A percentile compares a stretch with the other conserved stretches of the same genome.
Evolutionary conservation across 2,329 filamentous ascomycete genomes (phyloP).

Genomic region (Fusarium sp.): DNA sequence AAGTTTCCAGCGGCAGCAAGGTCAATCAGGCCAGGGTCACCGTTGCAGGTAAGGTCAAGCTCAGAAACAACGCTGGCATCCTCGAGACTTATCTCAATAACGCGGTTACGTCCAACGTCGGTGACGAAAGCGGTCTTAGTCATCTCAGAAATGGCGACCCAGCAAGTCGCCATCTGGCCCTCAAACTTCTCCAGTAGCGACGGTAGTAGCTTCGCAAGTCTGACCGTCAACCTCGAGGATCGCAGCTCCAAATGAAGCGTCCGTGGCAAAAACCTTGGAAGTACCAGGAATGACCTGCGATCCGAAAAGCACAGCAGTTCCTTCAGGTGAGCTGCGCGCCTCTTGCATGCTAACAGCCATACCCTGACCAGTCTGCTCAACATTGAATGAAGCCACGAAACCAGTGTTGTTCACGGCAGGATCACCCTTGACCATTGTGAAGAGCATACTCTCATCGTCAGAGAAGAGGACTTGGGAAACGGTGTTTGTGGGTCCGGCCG

Average conservation of each 20-base stretch:
- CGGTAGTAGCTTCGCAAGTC: conserved; percentile 48
- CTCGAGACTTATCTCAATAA: conserved; percentile 66
- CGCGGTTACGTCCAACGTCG: conserved; percentile 62
- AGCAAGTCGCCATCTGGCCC: conserved; percentile 68
- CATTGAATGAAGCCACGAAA: conserved; percentile 64
- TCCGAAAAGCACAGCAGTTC: conserved; percentile 70
- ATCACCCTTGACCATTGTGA: conserved; percentile 71
- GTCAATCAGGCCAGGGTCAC: conserved; percentile 67
- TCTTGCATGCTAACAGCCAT: conserved; percentile 43
- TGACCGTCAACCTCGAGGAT: conserved; percentile 57
- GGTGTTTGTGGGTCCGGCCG: conserved; percentile 66
- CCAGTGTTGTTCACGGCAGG: conserved; percentile 65
- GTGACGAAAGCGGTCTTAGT: conserved; percentile 68
- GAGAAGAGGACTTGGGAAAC: conserved; percentile 72
- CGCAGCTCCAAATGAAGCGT: conserved; percentile 67
- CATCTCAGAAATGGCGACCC: conserved; percentile 61
- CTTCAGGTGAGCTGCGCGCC: conserved; percentile 57
- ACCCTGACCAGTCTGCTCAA: conserved; percentile 43
- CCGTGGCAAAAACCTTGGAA: conserved; percentile 63
- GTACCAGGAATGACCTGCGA: conserved; percentile 58
- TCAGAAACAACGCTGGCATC: conserved; percentile 60
- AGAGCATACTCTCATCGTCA: conserved; percentile 61
- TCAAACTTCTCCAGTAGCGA: conserved; percentile 55
- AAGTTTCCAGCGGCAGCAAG: conserved; percentile 63
- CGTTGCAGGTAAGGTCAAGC: conserved; percentile 57